phyloP scores from a whole-genome alignment of 768 basidiomycete species.

The Collybiopsis confluens region DNA sequence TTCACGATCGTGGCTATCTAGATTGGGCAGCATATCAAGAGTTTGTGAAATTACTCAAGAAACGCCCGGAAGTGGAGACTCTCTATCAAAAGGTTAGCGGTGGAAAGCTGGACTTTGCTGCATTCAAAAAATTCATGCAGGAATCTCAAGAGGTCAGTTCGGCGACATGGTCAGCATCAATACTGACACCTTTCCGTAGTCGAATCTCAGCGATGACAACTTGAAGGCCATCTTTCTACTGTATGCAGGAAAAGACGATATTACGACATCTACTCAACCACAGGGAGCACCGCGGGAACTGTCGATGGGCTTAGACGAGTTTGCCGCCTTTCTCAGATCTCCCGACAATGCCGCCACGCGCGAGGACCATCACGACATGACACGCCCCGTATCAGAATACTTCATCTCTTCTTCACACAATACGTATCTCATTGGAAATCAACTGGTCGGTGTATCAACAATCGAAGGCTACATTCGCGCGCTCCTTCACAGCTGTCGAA shows the following conservation, averaged over 20 bases:
- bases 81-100: slow-evolving; percentile 45
- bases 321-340: slow-evolving; percentile 2
- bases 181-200: not conserved
- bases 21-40: slow-evolving; percentile 76
- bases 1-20: slow-evolving; percentile 49
- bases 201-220: slow-evolving; percentile 14
- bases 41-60: slow-evolving; percentile 80
- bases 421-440: slow-evolving; percentile 84
- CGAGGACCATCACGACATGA: slow-evolving; percentile 72
- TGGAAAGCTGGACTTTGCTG: slow-evolving; percentile 36
- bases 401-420: slow-evolving; percentile 69
- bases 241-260: slow-evolving; percentile 21
- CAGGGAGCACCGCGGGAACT: not conserved
- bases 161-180: not conserved
- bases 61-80: slow-evolving; percentile 75
- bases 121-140: slow-evolving; percentile 43
- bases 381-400: slow-evolving; percentile 81
- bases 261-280: not conserved
- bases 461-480: slow-evolving; percentile 93
- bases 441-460: slow-evolving; percentile 83
- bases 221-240: slow-evolving; percentile 31
- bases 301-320: slow-evolving; percentile 1
- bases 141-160: slow-evolving; percentile 35
- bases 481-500: slow-evolving; percentile 85
- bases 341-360: not conserved